Evolutionary conservation across 2,329 filamentous ascomycete genomes (phyloP), one percentile per base, ranked within the genome.

Genomic region (Colletotrichum camelliae): DNA sequence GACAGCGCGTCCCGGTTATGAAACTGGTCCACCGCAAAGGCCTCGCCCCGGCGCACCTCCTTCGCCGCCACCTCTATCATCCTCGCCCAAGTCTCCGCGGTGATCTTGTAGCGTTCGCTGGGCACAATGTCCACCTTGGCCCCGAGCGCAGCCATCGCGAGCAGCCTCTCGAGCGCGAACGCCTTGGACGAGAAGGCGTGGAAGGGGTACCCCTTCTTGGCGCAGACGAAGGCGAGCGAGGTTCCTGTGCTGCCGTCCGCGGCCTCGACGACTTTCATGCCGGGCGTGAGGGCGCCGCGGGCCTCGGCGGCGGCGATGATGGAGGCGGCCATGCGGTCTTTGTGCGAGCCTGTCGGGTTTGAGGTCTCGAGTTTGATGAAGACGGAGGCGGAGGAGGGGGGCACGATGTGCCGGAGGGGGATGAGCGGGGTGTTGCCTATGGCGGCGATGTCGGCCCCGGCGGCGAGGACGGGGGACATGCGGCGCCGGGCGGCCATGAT

Each of bases 191-290:
- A 48, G 57, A 77, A 18, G 15, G 52, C 62, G 15, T 31, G 43
- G 27, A 77, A 75, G 21, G 78, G 79, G 58, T 81, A 83, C 8
- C 78, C 77, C 58, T 80, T 80, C 18, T 80, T 78, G 6, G 80
- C 76, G 66, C 76, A 77, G 27, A 77, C 69, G 48, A 43, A 78
- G 31, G 68, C 68, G 21, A 77, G 65, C 10, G 72, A 77, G 4
- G 69, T 68, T 13, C 76, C 76, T 7, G 76, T 77, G 73, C 76
- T 77, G 21, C 72, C 72, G 15, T 72, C 72, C 2, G 72, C 75
- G 27, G 73, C 73, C 35, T 77, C 73, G 43, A 77, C 72, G 5
- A 73, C 72, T 8, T 33, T 70, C 35, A 52, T 61, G 12, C 55
- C 72, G 2, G 66, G 69, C 10, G 16, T 68, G 15, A 77, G 69